Conservation (phyloP, 1,284 basidiomycete genomes). For the Xerocomus cyaneibrunnescens region DNA sequence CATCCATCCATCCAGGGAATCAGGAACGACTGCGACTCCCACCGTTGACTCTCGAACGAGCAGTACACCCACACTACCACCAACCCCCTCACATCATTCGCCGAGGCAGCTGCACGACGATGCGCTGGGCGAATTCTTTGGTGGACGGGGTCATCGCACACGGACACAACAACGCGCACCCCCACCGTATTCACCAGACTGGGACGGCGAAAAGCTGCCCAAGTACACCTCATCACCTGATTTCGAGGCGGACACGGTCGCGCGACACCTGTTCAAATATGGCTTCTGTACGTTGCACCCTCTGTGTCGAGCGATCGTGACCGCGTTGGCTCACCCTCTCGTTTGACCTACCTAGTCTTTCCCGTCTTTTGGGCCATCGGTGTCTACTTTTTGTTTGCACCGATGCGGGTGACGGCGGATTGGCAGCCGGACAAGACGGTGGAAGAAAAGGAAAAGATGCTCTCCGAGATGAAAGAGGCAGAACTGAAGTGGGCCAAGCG, state of each 20-base stretch:
- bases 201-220: constrained; percentile 36
- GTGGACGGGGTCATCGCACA: constrained; percentile 26
- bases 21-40: constrained; percentile 19
- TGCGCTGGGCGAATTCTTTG: constrained; percentile 34
- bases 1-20: constrained; percentile 26
- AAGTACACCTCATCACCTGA: constrained; percentile 14
- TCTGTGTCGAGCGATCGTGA: background rate
- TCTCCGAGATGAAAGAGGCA: constrained; percentile 36
- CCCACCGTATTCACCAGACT: constrained; percentile 31
- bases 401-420: constrained; percentile 38
- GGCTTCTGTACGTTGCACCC: constrained; percentile 29
- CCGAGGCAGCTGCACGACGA: constrained; percentile 31
- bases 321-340: background rate
- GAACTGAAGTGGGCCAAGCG: constrained; percentile 44
- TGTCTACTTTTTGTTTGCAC: constrained; percentile 39
- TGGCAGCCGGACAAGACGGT: constrained; percentile 41
- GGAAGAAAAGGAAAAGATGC: constrained; percentile 37
- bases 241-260: constrained; percentile 29
- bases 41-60: constrained; percentile 14
- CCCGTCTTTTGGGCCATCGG: constrained; percentile 45
- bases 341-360: constrained; percentile 35
- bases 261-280: constrained; percentile 35
- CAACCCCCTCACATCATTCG: constrained; percentile 26
- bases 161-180: constrained; percentile 26
- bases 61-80: constrained; percentile 26